These are phyloP conservation scores for Herpetomonas tarakana DNA, from an alignment of 208 protist genomes.

Conservation along the genomic window DNA sequence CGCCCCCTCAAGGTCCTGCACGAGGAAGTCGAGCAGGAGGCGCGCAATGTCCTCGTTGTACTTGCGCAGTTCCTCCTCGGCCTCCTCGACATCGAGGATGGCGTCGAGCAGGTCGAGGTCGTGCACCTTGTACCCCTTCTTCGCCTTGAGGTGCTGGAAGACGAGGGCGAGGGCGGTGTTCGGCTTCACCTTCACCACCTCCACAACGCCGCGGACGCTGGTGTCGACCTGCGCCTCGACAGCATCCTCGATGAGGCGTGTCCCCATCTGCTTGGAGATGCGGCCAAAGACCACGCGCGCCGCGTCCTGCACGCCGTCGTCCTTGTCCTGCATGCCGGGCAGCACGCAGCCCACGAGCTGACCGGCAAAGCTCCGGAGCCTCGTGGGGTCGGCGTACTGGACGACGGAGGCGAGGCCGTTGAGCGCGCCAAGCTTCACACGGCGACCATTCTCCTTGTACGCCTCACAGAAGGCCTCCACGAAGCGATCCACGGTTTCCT, in stretches of 20 bases:
- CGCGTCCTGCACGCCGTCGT: conserved; percentile 67
- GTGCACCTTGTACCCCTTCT: conserved; percentile 38
- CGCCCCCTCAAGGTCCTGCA: conserved; percentile 60
- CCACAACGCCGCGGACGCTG: conserved; percentile 83
- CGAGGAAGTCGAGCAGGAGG: conserved; percentile 61
- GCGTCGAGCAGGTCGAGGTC: conserved; percentile 79
- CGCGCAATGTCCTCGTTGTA: conserved; percentile 58
- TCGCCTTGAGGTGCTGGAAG: conserved; percentile 63
- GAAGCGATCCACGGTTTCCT: conserved; percentile 84
- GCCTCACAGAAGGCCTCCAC: conserved; percentile 63
- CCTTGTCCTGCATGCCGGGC: conserved; percentile 85
- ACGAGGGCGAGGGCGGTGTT: conserved; percentile 73
- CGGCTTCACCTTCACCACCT: conserved; percentile 91
- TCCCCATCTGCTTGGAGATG: conserved; percentile 68
- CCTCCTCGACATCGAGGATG: conserved; percentile 81
- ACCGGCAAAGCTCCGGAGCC: conserved; percentile 72
- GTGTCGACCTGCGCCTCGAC: conserved; percentile 82
- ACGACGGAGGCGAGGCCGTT: conserved; percentile 62
- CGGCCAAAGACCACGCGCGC: conserved; percentile 80
- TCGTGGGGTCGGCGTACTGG: conserved; percentile 60
- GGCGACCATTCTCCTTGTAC: conserved; percentile 62
- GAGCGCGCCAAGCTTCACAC: conserved; percentile 72
- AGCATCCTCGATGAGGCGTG: conserved; percentile 78
- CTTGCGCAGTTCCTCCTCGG: conserved; percentile 58
- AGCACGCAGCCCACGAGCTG: conserved; percentile 87